phyloP scores from a whole-genome alignment of 2,329 filamentous ascomycete species.

The Microcyclospora tardicrescens region DNA sequence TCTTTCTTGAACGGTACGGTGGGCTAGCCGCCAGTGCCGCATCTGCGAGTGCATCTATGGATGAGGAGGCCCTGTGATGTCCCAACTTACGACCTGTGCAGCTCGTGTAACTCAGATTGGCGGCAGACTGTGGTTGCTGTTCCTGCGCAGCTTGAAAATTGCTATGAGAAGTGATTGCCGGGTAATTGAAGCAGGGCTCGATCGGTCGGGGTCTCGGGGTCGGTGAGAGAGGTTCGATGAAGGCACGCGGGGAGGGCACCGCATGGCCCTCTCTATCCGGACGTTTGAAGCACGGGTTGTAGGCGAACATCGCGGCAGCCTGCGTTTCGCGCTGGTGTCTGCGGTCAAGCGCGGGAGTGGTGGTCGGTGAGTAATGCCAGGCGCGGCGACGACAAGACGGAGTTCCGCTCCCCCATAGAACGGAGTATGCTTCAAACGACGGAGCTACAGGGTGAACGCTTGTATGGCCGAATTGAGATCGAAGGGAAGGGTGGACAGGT shows the following conservation, averaged over 20 bases:
- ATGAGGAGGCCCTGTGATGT: constrained; percentile 21
- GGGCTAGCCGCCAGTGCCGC: constrained; percentile 29
- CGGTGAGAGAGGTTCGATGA: constrained; percentile 25
- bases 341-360: constrained; percentile 1
- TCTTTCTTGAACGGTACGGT: constrained; percentile 11
- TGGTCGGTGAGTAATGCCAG: constrained; percentile 1
- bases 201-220: constrained; percentile 12
- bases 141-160: too few relatives aligned
- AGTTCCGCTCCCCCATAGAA: too few relatives aligned
- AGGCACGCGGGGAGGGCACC: constrained; percentile 18
- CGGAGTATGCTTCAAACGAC: too few relatives aligned
- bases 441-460: too few relatives aligned
- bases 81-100: constrained; percentile 10
- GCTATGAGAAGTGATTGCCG: constrained; percentile 13
- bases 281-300: constrained; percentile 20
- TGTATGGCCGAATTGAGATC: too few relatives aligned
- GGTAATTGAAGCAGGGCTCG: constrained; percentile 24
- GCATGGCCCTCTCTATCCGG: constrained; percentile 10
- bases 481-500: too few relatives aligned
- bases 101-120: too few relatives aligned
- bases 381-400: neutral
- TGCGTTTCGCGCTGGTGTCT: constrained; percentile 1
- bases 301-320: neutral
- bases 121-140: too few relatives aligned
- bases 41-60: constrained; percentile 33